phyloP scores from a whole-genome alignment of 208 protist species.

The Wallacemonas sp. region DNA sequence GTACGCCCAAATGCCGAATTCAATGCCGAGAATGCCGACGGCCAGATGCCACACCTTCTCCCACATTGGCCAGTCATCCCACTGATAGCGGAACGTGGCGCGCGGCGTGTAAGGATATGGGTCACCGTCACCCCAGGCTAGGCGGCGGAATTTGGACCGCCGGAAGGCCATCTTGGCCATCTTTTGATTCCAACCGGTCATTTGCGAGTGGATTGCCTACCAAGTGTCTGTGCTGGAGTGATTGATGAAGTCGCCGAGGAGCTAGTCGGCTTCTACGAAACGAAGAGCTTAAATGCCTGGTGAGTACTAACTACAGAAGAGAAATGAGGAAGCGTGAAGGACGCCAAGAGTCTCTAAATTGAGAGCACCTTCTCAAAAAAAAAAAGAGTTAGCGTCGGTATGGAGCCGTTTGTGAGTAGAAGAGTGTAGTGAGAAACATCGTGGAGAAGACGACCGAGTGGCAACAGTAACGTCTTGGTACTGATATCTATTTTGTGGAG shows the following conservation, averaged over 20 bases:
- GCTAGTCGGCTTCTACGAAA: too few relatives aligned
- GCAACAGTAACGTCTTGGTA: neutral
- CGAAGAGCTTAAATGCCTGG: too few relatives aligned
- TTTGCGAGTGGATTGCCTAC: too few relatives aligned
- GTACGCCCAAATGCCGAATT: conserved; percentile 83
- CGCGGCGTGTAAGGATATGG: conserved; percentile 88
- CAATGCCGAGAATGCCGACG: conserved; percentile 54
- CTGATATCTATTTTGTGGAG: neutral
- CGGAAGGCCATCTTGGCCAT: conserved; percentile 92
- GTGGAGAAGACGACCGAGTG: neutral
- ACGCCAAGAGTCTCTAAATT: too few relatives aligned
- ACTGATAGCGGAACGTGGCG: conserved; percentile 91
- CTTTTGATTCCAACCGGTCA: conserved; percentile 87
- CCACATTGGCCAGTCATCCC: conserved; percentile 91
- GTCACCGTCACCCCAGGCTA: conserved; percentile 89
- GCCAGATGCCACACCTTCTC: conserved; percentile 87
- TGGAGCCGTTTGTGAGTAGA: neutral
- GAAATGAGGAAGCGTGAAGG: too few relatives aligned
- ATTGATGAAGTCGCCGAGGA: too few relatives aligned
- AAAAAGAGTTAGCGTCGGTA: too few relatives aligned
- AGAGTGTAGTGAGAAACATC: neutral
- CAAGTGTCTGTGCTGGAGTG: too few relatives aligned
- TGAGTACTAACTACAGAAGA: too few relatives aligned
- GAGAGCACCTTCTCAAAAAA: too few relatives aligned
- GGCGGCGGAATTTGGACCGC: conserved; percentile 83